phyloP scores from a whole-genome alignment of 495 filamentous ascomycete species.

The Neurospora cerealis region DNA sequence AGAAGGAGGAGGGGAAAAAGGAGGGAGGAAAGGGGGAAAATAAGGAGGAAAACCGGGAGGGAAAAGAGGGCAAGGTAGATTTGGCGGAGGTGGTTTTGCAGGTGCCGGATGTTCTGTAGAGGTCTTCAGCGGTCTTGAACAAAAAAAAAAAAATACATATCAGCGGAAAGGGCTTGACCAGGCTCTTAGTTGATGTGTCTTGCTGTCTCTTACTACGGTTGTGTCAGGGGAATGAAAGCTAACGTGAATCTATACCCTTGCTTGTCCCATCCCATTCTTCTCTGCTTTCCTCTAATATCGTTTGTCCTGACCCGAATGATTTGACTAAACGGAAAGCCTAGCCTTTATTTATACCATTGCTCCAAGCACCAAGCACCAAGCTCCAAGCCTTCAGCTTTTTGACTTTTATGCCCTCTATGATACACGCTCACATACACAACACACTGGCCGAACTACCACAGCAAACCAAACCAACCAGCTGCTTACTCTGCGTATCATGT shows the following conservation, averaged over 20 bases:
- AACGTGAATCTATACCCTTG: background rate
- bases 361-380: background rate
- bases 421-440: background rate
- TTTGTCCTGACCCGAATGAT: background rate
- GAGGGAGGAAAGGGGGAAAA: background rate
- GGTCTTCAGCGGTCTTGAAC: too few relatives aligned
- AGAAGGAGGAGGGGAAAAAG: background rate
- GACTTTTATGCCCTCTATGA: background rate
- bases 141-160: background rate
- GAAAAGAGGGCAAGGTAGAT: constrained; percentile 14
- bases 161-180: background rate
- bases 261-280: background rate
- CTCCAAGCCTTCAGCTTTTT: background rate
- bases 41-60: background rate
- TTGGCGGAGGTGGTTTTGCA: constrained; percentile 8
- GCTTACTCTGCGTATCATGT: background rate
- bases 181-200: background rate
- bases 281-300: background rate
- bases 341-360: background rate
- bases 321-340: background rate
- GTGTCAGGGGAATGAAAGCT: background rate
- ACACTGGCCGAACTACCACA: background rate
- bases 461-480: background rate
- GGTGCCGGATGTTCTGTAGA: constrained; percentile 5
- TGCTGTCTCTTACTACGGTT: background rate